Evolutionary conservation across 371 early-diverging fungal genomes (phyloP).

Genomic region (Quaeritorhiza haematococci): DNA sequence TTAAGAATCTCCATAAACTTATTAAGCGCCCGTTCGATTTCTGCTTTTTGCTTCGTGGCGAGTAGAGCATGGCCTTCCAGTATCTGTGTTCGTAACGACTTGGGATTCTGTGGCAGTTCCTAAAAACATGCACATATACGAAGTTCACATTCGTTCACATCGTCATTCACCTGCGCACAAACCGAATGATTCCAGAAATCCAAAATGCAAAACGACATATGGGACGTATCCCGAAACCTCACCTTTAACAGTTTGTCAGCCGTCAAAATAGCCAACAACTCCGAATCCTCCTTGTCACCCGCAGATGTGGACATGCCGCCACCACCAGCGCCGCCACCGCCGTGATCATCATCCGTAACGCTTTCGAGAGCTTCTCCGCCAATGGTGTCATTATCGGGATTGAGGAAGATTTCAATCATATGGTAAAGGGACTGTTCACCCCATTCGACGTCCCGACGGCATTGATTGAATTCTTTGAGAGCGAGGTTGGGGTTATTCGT

Average conservation of each 20-base stretch:
- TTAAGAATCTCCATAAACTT: constrained; percentile 35
- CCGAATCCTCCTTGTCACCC: constrained; percentile 18
- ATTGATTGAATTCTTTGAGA: constrained; percentile 36
- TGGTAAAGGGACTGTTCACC: constrained; percentile 32
- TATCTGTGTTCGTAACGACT: constrained; percentile 32
- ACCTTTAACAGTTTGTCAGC: constrained; percentile 44
- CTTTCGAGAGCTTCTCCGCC: constrained; percentile 41
- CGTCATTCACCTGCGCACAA: neutral
- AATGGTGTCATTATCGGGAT: constrained; percentile 43
- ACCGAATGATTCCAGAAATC: too few relatives aligned
- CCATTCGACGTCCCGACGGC: constrained; percentile 35
- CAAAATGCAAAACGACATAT: neutral
- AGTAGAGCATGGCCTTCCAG: constrained; percentile 38
- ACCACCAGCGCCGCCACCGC: neutral
- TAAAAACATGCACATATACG: constrained; percentile 3
- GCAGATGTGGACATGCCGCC: constrained; percentile 10
- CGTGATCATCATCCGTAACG: constrained; percentile 11
- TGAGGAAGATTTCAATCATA: constrained; percentile 47
- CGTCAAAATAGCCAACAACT: constrained; percentile 35
- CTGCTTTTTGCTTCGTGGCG: constrained; percentile 40
- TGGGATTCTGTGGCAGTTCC: constrained; percentile 38
- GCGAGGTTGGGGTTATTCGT: constrained; percentile 37
- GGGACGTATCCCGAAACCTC: neutral
- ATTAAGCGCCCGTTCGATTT: constrained; percentile 39
- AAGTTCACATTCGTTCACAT: neutral